phyloP scores from a whole-genome alignment of 108 stramenopile genomes.

The Halocafeteria seosinensis region DNA sequence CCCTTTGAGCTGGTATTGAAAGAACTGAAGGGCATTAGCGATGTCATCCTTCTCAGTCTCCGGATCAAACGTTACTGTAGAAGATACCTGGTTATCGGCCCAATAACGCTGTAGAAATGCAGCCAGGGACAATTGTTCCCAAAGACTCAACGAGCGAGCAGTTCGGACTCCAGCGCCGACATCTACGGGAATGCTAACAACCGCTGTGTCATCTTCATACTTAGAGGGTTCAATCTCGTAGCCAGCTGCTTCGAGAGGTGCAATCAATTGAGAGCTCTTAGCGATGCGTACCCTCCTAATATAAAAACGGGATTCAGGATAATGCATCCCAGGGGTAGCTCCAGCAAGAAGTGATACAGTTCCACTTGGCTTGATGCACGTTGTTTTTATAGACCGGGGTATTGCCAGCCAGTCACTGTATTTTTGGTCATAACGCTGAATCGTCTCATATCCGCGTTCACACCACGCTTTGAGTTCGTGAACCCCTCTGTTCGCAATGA shows the following conservation, averaged over 20 bases:
- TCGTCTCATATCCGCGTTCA: constrained; percentile 14
- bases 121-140: constrained; percentile 43
- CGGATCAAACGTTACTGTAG: constrained; percentile 43
- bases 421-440: constrained; percentile 13
- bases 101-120: constrained; percentile 40
- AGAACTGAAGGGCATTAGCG: constrained; percentile 31
- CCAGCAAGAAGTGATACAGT: constrained; percentile 46
- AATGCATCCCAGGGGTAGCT: constrained; percentile 47
- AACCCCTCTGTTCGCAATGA: constrained; percentile 25
- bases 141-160: constrained; percentile 21
- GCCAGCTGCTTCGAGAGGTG: constrained; percentile 23
- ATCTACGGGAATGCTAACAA: constrained; percentile 38
- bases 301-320: constrained; percentile 38
- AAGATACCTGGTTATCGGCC: constrained; percentile 47
- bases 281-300: constrained; percentile 30
- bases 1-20: constrained; percentile 45
- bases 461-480: constrained; percentile 28
- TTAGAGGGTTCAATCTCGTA: constrained; percentile 29
- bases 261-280: constrained; percentile 23
- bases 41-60: constrained; percentile 28
- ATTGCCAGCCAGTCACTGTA: constrained; percentile 20
- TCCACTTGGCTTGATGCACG: constrained; percentile 36
- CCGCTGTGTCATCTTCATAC: constrained; percentile 19
- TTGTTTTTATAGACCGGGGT: constrained; percentile 37
- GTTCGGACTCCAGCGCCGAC: constrained; percentile 41